Evolutionary conservation across 257 asterid species (phyloP).

Genomic region (Handroanthus guayacan): DNA sequence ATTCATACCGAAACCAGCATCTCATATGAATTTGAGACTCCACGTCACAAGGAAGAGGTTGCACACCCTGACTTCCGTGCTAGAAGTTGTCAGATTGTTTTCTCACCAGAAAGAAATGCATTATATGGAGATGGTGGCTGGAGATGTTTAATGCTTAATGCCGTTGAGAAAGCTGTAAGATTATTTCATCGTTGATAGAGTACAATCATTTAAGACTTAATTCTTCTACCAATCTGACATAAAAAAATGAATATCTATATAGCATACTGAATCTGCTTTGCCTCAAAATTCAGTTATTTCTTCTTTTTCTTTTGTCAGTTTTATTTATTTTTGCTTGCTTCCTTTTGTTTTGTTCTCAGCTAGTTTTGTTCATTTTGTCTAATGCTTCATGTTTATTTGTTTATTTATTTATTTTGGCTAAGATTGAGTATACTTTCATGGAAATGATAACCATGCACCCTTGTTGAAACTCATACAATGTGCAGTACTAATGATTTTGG

Average conservation of each 20-base stretch:
- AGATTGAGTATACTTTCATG: not conserved
- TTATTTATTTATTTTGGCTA: not conserved
- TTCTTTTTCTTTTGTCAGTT: not conserved
- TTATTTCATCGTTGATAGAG: constrained; percentile 26
- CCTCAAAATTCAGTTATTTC: constrained; percentile 20
- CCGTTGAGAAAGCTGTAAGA: constrained; percentile 74
- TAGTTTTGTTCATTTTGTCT: no score
- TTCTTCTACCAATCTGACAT: not conserved
- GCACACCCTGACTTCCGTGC: constrained; percentile 37
- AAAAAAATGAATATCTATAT: constrained; percentile 19
- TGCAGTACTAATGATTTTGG: constrained; percentile 9
- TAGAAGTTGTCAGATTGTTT: constrained; percentile 56
- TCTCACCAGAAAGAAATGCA: constrained; percentile 75
- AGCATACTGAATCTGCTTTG: constrained; percentile 13
- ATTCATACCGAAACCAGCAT: constrained; percentile 67
- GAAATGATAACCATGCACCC: constrained; percentile 4
- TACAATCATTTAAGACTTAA: constrained; percentile 12
- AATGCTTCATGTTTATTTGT: not conserved
- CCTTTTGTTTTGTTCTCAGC: not conserved
- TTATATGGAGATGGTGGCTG: constrained; percentile 73
- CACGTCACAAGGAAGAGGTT: constrained; percentile 42
- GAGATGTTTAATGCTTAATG: constrained; percentile 76
- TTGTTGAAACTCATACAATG: not conserved
- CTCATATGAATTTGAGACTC: constrained; percentile 60
- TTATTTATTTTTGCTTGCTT: constrained; percentile 16